phyloP scores from a whole-genome alignment of 2,329 filamentous ascomycete genomes.

The Apiospora hydei region DNA sequence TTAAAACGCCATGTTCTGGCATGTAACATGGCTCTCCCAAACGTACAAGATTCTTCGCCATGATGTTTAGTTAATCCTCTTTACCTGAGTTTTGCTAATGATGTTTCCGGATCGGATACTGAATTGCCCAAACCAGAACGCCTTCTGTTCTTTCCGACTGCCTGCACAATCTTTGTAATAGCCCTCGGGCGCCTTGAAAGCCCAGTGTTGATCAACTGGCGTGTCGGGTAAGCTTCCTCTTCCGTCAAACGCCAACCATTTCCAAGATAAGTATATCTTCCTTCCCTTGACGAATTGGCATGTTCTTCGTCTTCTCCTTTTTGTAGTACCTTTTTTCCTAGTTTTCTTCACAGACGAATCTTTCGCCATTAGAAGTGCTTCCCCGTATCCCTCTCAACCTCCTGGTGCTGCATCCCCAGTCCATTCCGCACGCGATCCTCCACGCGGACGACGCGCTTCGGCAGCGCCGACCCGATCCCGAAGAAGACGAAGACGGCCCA shows the following conservation, averaged over 20 bases:
- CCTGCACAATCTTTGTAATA: too few species aligned
- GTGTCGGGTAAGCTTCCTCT: background rate
- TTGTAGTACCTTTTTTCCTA: too few species aligned
- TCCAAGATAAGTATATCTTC: too few species aligned
- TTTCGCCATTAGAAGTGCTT: conserved; percentile 43
- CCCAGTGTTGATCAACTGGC: too few species aligned
- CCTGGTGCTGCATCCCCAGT: conserved; percentile 47
- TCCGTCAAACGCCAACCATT: background rate
- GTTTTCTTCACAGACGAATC: too few species aligned
- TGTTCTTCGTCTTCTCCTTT: too few species aligned
- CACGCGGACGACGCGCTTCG: conserved; percentile 68
- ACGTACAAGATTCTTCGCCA: background rate
- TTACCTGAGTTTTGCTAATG: background rate
- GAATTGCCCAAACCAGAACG: background rate
- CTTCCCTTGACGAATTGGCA: too few species aligned
- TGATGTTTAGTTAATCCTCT: background rate
- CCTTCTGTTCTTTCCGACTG: background rate
- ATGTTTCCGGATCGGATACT: background rate
- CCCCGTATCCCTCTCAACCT: conserved; percentile 40
- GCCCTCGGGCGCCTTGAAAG: too few species aligned
- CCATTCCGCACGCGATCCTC: conserved; percentile 69
- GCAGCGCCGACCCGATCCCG: conserved; percentile 72
- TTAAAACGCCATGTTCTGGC: background rate
- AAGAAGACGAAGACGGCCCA: conserved; percentile 86
- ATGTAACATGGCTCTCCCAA: background rate